These are phyloP conservation scores for Tephrocybe sp. DNA, from an alignment of 768 basidiomycete species.

Conservation along the genomic window DNA sequence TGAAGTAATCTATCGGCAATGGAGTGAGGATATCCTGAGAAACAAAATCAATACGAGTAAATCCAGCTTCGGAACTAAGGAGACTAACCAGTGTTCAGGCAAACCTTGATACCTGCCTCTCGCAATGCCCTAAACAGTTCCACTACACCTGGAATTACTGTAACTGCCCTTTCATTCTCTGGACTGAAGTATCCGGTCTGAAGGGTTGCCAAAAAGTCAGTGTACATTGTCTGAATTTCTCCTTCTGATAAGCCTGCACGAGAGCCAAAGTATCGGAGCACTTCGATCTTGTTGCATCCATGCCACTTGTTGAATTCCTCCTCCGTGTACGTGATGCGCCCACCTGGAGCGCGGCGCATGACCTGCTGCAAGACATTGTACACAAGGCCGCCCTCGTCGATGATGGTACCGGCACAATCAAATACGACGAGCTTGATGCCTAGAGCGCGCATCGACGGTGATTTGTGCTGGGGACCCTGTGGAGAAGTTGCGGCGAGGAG, in stretches of 20 bases:
- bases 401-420: conserved; percentile 14
- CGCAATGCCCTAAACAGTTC: conserved; percentile 3
- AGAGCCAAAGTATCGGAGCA: conserved; percentile 9
- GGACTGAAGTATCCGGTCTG: conserved; percentile 9
- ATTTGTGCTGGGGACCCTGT: neutral
- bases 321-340: conserved; percentile 5
- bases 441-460: conserved; percentile 8
- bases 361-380: conserved; percentile 11
- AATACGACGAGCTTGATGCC: conserved; percentile 13
- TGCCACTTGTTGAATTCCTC: conserved; percentile 14
- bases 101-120: conserved; percentile 11
- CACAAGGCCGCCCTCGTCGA: conserved; percentile 13
- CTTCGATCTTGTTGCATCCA: conserved; percentile 13
- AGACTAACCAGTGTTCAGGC: conserved; percentile 11
- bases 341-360: conserved; percentile 10
- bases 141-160: conserved; percentile 5
- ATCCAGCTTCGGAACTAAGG: neutral
- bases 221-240: conserved; percentile 11
- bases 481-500: neutral
- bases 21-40: conserved; percentile 11
- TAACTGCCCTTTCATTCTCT: conserved; percentile 4
- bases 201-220: conserved; percentile 5
- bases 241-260: conserved; percentile 11
- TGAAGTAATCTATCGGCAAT: conserved; percentile 10
- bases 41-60: neutral